Evolutionary conservation across 495 filamentous ascomycete species (phyloP).

Genomic region (Pseudevernia furfuracea): DNA sequence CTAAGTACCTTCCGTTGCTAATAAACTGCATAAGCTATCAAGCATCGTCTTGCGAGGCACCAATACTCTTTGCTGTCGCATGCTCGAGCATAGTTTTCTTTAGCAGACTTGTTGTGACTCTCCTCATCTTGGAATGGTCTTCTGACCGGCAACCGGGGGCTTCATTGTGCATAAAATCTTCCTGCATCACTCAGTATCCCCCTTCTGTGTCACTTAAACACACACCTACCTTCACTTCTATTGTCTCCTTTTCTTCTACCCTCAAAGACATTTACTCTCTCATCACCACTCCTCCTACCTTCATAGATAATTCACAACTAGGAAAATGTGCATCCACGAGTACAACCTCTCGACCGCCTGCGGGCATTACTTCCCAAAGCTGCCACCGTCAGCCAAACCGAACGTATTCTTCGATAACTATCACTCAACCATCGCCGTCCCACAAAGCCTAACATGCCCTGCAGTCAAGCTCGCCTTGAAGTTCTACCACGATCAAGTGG

Average conservation of each 20-base stretch:
- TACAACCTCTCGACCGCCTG: not conserved
- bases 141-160: not conserved
- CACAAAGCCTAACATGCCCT: not conserved
- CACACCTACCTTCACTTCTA: not conserved
- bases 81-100: not conserved
- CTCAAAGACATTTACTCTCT: not conserved
- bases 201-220: not conserved
- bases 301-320: no score
- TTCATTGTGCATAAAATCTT: not conserved
- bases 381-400: not conserved
- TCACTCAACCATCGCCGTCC: not conserved
- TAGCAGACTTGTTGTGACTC: not conserved
- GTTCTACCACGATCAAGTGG: constrained; percentile 7
- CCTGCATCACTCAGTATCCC: not conserved
- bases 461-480: constrained; percentile 1
- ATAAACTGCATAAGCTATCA: not conserved
- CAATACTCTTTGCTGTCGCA: no score
- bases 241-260: not conserved
- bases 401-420: not conserved
- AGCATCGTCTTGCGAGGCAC: not conserved
- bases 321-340: not conserved
- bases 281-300: not conserved
- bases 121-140: not conserved
- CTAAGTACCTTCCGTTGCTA: not conserved
- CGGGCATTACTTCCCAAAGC: not conserved